Evolutionary conservation across 306 rosid genomes (phyloP).

Genomic region (Psophocarpus tetragonolobus): DNA sequence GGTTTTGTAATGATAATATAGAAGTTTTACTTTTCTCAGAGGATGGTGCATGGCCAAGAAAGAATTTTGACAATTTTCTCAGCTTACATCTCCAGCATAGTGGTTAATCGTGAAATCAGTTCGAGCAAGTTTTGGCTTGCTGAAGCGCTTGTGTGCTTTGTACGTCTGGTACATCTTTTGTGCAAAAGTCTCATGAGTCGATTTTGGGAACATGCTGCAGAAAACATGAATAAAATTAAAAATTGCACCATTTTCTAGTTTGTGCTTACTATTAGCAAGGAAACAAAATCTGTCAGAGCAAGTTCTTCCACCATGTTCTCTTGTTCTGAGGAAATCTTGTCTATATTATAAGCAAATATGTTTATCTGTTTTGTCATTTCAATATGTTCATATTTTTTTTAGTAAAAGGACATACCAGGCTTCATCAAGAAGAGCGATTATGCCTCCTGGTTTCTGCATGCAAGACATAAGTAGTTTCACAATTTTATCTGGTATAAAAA

Average conservation of each 20-base stretch:
- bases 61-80: not conserved
- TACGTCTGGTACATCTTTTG: slow-evolving; percentile 92
- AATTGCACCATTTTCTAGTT: not conserved
- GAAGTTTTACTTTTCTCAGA: not conserved
- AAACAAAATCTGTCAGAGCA: not conserved
- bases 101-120: slow-evolving; percentile 82
- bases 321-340: slow-evolving; percentile 1
- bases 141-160: slow-evolving; percentile 79
- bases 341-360: not conserved
- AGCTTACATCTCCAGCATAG: slow-evolving; percentile 86
- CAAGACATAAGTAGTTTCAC: slow-evolving; percentile 14
- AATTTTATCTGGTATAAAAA: slow-evolving; percentile 17
- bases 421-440: slow-evolving; percentile 91
- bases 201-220: slow-evolving; percentile 87
- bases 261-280: not conserved
- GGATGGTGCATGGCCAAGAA: not conserved
- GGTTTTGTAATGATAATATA: slow-evolving; percentile 17
- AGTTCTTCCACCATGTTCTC: not conserved
- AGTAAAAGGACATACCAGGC: slow-evolving; percentile 68
- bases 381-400: slow-evolving; percentile 13
- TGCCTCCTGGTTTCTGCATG: slow-evolving; percentile 92
- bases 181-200: slow-evolving; percentile 91
- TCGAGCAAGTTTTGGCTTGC: slow-evolving; percentile 86
- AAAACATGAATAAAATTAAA: slow-evolving; percentile 20
- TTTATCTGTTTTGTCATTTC: slow-evolving; percentile 2